Conservation (phyloP, 208 protist genomes). For the Naegleria lovaniensis region DNA sequence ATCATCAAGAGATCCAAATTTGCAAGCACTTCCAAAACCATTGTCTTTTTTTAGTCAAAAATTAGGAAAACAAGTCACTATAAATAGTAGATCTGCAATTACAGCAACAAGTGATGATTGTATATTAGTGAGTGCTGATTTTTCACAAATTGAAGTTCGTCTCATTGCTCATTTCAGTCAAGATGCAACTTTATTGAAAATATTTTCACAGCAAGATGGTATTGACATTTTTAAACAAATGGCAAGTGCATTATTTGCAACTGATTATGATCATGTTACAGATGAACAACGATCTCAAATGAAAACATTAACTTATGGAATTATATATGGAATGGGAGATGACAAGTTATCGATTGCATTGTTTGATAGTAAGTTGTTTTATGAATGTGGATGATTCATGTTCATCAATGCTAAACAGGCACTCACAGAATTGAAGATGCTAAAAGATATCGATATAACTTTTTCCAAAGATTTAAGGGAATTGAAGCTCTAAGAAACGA, state of each 20-base stretch:
- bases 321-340: slow-evolving; percentile 61
- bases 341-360: slow-evolving; percentile 31
- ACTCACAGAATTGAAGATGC: slow-evolving; percentile 24
- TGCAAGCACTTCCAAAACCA: slow-evolving; percentile 47
- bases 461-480: slow-evolving; percentile 58
- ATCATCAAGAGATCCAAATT: slow-evolving; percentile 34
- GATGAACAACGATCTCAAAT: slow-evolving; percentile 38
- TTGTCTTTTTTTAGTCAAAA: slow-evolving; percentile 8
- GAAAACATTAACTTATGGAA: slow-evolving; percentile 47
- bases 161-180: slow-evolving; percentile 42
- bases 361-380: background rate
- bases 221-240: slow-evolving; percentile 42
- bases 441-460: slow-evolving; percentile 44
- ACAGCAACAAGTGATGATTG: background rate
- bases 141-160: slow-evolving; percentile 44
- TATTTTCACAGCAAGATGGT: background rate
- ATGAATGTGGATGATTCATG: too few relatives aligned
- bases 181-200: slow-evolving; percentile 32
- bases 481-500: slow-evolving; percentile 45
- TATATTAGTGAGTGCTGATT: slow-evolving; percentile 44
- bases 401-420: too few relatives aligned
- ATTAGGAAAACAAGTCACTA: background rate
- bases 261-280: slow-evolving; percentile 29
- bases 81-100: slow-evolving; percentile 32
- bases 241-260: slow-evolving; percentile 16